Evolutionary conservation across 106 monocot species (phyloP), one percentile per base, ranked within the genome.

Genomic region (Vanilla planifolia): DNA sequence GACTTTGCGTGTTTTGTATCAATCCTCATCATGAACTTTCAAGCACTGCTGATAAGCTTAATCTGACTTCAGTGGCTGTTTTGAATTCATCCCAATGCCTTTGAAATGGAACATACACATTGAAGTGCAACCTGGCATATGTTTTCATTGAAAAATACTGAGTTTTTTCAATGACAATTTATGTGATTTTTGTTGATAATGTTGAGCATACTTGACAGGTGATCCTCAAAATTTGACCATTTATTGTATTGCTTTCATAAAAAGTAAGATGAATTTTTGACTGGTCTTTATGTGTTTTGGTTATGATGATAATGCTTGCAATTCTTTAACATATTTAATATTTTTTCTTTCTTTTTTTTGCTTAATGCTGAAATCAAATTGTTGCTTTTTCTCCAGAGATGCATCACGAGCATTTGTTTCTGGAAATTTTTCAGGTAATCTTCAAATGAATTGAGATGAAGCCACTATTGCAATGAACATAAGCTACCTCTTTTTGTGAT

Each of bases 351-450:
- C 33, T 16, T 67, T 7, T 43, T 19, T 41, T 5, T 30, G 33
- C 47, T 50, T 56, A 43, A n/a, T 77, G n/a, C 56, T 79, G 30
- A 69, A 61, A 36, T 33, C 37, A 10, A 30, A 41, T 51, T 9
- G 16, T 66, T 77, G 16, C 17, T 16, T 67, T 61, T 14, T 36
- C 63, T 53, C 13, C 79, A 98, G 96, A 74, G 96, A 98, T 84
- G 91, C 96, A 62, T 98, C 96, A 72, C 78, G 87, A 10, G 87
- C 96, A 57, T 98, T 91, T 77, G 74, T 84, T 72, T 98, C 96
- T 20, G 96, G 96, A 69, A 98, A 98, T 67, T 98, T 98, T 73
- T 74, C 96, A 79, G 96, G 96, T 88, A 78, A 73, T 16, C 3
- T 59, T 15, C 43, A 46, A 48, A 16, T 50, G 48, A 22, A 40